Base-by-base conservation (phyloP, 2,329 filamentous ascomycete genomes). In the Chaetoscypha palmicola region DNA sequence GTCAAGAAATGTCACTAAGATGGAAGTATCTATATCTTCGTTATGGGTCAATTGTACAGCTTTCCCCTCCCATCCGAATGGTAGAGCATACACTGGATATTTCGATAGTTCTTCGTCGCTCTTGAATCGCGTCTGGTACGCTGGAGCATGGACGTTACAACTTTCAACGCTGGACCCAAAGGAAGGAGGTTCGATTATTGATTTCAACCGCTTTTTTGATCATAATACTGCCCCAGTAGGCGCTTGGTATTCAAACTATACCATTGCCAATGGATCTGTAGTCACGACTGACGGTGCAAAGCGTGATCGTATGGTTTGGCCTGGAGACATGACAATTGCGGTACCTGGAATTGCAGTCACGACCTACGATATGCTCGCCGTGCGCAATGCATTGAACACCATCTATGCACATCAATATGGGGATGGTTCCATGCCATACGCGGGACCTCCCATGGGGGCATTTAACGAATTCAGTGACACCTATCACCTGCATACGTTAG, bases 291-390 rank as follows among this genome's bases (percentile, higher is more conserved):
- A 80, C 55, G 76, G 76, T 17, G 74, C 75, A 0, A 80, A 80
- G 57, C 67, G 76, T 16, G 76, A 80, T 54, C 68, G 74, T 2
- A 64, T 76, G 38, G 71, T 81, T 1, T 82, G 76, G 75, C 73
- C 77, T 11, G 77, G 77, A 2, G 77, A 82, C 53, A 77, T 81
- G 70, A 69, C 69, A 3, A 74, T 79, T 48, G 71, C 74, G 3
- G 66, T 76, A 3, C 55, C 71, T 70, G 53, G 71, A 65, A 68
- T 76, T 14, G 70, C 73, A 8, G 70, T 77, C 3, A 73, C 72
- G 3, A 78, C 74, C 0, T 70, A 71, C 24, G 74, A 78, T 53
- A 62, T 50, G 63, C 68, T 39, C 64, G 68, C 24, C 28, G 63
- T 76, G 5, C 64, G 68, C 12, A 74, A 75, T 47, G 71, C 71